Percentiles rank a stretch among this genome's conserved stretches.
Evolutionary conservation across 768 basidiomycete genomes (phyloP).

Genomic region (Tubosaeta brunneosetosa): DNA sequence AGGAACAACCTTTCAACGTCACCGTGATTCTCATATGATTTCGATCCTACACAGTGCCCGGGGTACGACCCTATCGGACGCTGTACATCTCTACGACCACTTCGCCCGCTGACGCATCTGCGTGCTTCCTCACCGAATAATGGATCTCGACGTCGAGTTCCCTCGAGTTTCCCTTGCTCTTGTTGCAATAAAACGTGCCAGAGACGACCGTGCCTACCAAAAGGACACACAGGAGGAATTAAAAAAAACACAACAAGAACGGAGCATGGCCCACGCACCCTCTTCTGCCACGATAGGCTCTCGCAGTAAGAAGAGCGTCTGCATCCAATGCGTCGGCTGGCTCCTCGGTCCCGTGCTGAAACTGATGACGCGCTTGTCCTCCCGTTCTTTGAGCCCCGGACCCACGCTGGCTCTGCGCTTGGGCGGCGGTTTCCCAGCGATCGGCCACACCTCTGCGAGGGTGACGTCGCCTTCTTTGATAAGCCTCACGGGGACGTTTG

Average conservation of each 20-base stretch:
- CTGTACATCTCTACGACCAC: slow-evolving; percentile 75
- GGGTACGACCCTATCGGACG: slow-evolving; percentile 47
- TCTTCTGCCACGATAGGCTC: slow-evolving; percentile 74
- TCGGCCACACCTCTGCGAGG: slow-evolving; percentile 78
- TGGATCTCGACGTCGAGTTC: slow-evolving; percentile 93
- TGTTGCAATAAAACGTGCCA: slow-evolving; percentile 81
- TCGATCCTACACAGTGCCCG: background rate
- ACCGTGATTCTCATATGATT: background rate
- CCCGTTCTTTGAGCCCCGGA: slow-evolving; percentile 39
- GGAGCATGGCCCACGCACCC: slow-evolving; percentile 43
- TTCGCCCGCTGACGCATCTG: slow-evolving; percentile 32
- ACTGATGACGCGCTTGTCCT: slow-evolving; percentile 45
- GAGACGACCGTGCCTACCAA: slow-evolving; percentile 61
- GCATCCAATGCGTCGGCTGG: slow-evolving; percentile 94
- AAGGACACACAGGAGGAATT: background rate
- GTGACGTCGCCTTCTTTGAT: slow-evolving; percentile 54
- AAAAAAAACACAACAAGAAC: background rate
- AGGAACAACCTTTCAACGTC: background rate
- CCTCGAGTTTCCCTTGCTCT: slow-evolving; percentile 74
- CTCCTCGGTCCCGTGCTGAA: slow-evolving; percentile 91
- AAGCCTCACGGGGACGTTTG: slow-evolving; percentile 49
- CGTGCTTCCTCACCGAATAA: slow-evolving; percentile 47
- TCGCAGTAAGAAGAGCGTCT: slow-evolving; percentile 82
- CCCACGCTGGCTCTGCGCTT: slow-evolving; percentile 56
- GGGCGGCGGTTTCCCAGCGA: slow-evolving; percentile 60